These are phyloP conservation scores for Galerina sulciceps DNA, from an alignment of 768 basidiomycete genomes.

Conservation along the genomic window DNA sequence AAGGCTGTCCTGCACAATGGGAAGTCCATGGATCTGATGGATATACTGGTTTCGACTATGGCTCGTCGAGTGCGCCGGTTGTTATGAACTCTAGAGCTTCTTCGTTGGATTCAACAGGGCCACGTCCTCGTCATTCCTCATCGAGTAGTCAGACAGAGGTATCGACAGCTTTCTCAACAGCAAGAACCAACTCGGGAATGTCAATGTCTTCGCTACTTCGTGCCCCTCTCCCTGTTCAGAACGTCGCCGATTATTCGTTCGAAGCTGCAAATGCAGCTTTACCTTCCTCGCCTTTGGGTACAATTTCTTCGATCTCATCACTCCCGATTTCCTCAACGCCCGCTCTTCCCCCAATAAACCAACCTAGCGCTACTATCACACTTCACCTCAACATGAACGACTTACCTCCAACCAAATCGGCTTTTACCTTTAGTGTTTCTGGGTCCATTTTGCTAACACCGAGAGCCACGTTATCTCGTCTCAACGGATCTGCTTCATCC, in stretches of 20 bases:
- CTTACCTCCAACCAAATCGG: constrained; percentile 64
- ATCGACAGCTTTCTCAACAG: constrained; percentile 17
- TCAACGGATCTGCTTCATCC: constrained; percentile 26
- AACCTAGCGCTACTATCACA: constrained; percentile 66
- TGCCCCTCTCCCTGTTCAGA: constrained; percentile 70
- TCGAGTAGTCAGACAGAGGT: constrained; percentile 18
- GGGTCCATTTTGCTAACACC: constrained; percentile 69
- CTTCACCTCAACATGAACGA: constrained; percentile 85
- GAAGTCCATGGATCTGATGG: constrained; percentile 63
- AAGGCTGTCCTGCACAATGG: constrained; percentile 58
- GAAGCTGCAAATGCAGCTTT: constrained; percentile 52
- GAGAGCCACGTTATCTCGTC: constrained; percentile 33
- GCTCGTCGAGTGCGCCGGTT: constrained; percentile 34
- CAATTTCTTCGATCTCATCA: constrained; percentile 55
- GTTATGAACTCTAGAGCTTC: constrained; percentile 45
- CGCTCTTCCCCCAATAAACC: constrained; percentile 23
- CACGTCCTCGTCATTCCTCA: constrained; percentile 18
- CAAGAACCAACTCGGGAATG: constrained; percentile 44
- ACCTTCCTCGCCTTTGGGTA: constrained; percentile 36
- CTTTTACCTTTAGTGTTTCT: constrained; percentile 67
- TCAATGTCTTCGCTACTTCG: constrained; percentile 72
- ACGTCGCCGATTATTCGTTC: constrained; percentile 76
- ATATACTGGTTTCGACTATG: constrained; percentile 74
- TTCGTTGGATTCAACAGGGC: constrained; percentile 49
- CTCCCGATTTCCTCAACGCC: constrained; percentile 40